These are phyloP conservation scores for Cladophialophora psammophila DNA, from an alignment of 2,329 filamentous ascomycete genomes.

Conservation along the genomic window DNA sequence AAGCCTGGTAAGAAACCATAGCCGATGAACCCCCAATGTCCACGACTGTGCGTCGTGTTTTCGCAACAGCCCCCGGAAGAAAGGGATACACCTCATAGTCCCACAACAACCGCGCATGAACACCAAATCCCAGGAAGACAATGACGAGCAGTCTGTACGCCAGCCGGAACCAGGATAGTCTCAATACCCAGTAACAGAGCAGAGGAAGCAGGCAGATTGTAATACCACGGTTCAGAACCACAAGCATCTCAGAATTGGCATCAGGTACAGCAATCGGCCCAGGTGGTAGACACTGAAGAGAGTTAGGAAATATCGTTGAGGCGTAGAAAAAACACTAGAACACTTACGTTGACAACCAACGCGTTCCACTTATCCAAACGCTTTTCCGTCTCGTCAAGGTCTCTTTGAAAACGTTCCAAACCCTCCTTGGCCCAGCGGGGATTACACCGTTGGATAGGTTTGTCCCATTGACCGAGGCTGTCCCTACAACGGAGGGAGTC, in stretches of 20 bases:
- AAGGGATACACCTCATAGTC: conserved; percentile 12
- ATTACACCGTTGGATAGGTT: neutral
- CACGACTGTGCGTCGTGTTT: neutral
- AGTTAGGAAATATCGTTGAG: neutral
- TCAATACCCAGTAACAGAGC: conserved; percentile 12
- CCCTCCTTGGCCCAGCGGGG: conserved; percentile 4
- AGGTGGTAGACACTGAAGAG: conserved; percentile 7
- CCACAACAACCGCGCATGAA: conserved; percentile 10
- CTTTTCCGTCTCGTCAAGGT: conserved; percentile 2
- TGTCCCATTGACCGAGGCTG: conserved; percentile 17
- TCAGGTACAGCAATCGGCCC: conserved; percentile 10
- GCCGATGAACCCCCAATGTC: too few species aligned
- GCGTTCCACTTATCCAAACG: conserved; percentile 12
- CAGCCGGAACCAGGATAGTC: neutral
- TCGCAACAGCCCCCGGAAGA: neutral
- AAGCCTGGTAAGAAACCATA: too few species aligned
- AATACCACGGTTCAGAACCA: conserved; percentile 7
- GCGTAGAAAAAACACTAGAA: neutral
- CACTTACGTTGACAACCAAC: conserved; percentile 6
- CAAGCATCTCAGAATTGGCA: neutral
- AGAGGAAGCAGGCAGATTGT: conserved; percentile 12
- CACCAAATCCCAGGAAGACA: conserved; percentile 14
- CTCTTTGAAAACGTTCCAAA: conserved; percentile 1
- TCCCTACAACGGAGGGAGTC: conserved; percentile 15
- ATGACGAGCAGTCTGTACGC: conserved; percentile 8